phyloP scores from a whole-genome alignment of 352 stramenopile species.

The Globisporangium rhizosaccharum region DNA sequence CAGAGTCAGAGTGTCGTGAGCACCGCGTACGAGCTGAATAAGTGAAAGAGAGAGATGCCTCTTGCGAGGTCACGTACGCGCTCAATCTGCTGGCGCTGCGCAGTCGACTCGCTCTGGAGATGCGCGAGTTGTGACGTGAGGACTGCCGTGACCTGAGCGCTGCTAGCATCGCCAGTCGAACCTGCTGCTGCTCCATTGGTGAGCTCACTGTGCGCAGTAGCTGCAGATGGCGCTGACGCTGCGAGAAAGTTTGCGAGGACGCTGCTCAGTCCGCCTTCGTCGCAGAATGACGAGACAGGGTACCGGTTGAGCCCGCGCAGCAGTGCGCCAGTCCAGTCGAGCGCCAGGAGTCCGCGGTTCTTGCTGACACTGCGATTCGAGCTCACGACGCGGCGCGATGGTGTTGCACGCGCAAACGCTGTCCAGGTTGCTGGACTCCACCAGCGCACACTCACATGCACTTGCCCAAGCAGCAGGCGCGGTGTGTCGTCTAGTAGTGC shows the following conservation, averaged over 20 bases:
- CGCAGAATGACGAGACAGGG: slow-evolving; percentile 65
- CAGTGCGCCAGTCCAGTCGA: slow-evolving; percentile 62
- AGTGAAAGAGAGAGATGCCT: neutral
- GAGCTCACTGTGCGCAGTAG: neutral
- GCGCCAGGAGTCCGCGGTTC: slow-evolving; percentile 19
- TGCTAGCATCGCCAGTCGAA: neutral
- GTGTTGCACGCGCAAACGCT: slow-evolving; percentile 26
- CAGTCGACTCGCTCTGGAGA: slow-evolving; percentile 40
- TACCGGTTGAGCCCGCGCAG: slow-evolving; percentile 66
- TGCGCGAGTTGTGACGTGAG: slow-evolving; percentile 38
- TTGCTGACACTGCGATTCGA: slow-evolving; percentile 47
- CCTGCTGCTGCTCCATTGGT: slow-evolving; percentile 2
- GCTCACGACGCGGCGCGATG: slow-evolving; percentile 48
- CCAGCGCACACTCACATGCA: slow-evolving; percentile 28
- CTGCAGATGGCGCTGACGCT: neutral
- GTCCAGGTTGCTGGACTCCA: slow-evolving; percentile 47
- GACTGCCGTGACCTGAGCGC: slow-evolving; percentile 12
- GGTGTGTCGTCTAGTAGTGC: neutral
- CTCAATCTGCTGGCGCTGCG: slow-evolving; percentile 43
- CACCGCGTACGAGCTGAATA: neutral
- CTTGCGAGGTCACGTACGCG: slow-evolving; percentile 18
- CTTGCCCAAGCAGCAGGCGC: slow-evolving; percentile 16
- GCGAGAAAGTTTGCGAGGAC: slow-evolving; percentile 36
- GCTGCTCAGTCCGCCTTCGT: slow-evolving; percentile 58
- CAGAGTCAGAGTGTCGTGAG: neutral